Evolutionary conservation across 2,329 filamentous ascomycete species (phyloP).

Genomic region (Aspergillus nomiae): DNA sequence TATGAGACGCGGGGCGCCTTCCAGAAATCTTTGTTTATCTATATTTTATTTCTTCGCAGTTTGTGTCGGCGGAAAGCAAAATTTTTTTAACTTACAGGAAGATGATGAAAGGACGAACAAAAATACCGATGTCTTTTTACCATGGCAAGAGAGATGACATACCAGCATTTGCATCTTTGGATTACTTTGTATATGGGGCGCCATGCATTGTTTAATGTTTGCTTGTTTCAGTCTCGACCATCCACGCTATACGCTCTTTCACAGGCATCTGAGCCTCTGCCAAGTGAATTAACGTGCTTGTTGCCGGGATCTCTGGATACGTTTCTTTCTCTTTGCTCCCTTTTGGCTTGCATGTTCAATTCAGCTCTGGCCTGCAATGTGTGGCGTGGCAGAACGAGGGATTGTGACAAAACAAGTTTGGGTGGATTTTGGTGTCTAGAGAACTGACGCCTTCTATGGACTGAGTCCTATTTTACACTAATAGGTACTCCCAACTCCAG

Average conservation of each 20-base stretch:
- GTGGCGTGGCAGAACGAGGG: neutral
- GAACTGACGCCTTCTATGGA: neutral
- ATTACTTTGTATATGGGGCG: constrained; percentile 14
- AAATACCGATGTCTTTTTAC: constrained; percentile 30
- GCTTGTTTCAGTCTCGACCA: constrained; percentile 9
- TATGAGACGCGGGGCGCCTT: constrained; percentile 29
- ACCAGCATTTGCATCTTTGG: constrained; percentile 40
- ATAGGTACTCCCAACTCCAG: neutral
- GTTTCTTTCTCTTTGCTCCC: neutral
- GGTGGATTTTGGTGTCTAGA: constrained; percentile 1
- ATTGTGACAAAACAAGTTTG: constrained; percentile 3
- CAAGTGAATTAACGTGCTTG: constrained; percentile 6
- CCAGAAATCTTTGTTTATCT: constrained; percentile 24
- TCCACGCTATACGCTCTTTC: constrained; percentile 2
- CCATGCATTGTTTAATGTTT: constrained; percentile 9
- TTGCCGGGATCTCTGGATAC: neutral
- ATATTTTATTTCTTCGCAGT: constrained; percentile 15
- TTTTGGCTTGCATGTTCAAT: constrained; percentile 2
- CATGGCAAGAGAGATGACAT: constrained; percentile 38
- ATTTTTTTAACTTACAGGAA: constrained; percentile 30
- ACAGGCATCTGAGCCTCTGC: neutral
- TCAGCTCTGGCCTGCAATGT: neutral
- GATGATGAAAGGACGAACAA: constrained; percentile 40
- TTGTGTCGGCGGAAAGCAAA: constrained; percentile 26
- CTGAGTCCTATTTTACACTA: neutral